phyloP scores from a whole-genome alignment of 805 yeast species.

The Pichia rugopelliculosa region DNA sequence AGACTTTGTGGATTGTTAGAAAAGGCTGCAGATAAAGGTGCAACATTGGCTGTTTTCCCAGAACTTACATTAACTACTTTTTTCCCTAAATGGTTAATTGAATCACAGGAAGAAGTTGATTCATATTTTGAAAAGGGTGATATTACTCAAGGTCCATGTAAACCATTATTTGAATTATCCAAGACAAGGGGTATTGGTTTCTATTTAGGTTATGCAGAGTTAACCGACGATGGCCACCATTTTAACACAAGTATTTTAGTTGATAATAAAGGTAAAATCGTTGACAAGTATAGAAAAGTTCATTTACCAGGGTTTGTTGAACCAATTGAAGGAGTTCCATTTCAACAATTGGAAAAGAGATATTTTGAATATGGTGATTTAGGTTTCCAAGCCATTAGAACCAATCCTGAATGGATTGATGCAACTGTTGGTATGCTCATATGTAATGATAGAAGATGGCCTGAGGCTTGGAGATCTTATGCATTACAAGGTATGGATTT shows the following conservation, averaged over 20 bases:
- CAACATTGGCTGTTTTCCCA: constrained; percentile 30
- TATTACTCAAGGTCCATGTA: constrained; percentile 21
- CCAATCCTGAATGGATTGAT: constrained; percentile 26
- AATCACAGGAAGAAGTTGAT: constrained; percentile 30
- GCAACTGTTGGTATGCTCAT: constrained; percentile 32
- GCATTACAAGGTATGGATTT: constrained; percentile 35
- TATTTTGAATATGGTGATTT: constrained; percentile 32
- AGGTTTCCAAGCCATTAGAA: constrained; percentile 30
- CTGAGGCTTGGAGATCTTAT: constrained; percentile 34
- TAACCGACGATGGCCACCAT: constrained; percentile 32
- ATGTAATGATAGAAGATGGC: constrained; percentile 37
- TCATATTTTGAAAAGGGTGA: constrained; percentile 32
- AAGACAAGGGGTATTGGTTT: constrained; percentile 25
- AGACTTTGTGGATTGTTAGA: constrained; percentile 26
- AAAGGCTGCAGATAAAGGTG: constrained; percentile 28
- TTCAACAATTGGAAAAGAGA: constrained; percentile 33
- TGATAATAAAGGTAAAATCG: constrained; percentile 26
- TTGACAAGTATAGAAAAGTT: constrained; percentile 31
- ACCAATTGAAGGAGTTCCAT: constrained; percentile 27
- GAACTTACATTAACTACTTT: constrained; percentile 32
- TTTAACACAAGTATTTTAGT: constrained; percentile 30
- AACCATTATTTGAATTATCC: constrained; percentile 33
- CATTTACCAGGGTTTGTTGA: constrained; percentile 33
- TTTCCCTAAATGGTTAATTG: constrained; percentile 31
- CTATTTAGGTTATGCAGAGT: constrained; percentile 32